Evolutionary conservation across 495 filamentous ascomycete species (phyloP), one percentile per base, ranked within the genome.

Genomic region (Penicillium soppii): DNA sequence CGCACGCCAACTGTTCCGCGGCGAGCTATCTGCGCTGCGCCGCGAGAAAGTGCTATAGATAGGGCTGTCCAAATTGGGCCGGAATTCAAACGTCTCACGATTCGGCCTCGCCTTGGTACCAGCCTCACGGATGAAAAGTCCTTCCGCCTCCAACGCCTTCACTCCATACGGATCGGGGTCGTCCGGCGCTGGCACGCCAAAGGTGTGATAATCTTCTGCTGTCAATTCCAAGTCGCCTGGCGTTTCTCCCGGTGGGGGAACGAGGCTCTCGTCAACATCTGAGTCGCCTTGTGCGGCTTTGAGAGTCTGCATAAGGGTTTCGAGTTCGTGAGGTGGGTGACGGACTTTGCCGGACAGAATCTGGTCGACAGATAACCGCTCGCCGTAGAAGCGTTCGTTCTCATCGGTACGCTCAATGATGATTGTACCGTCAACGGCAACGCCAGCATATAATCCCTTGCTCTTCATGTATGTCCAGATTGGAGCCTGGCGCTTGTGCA

Each of bases 141-240:
- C 91, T 57, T 87, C 85, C 57, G 87, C 84, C 67, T 94, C 87
- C 32, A 96, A 70, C 23, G 91, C 90, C 23, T 88, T 82, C 17
- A 96, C 88, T 16, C 91, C 91, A 61, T 86, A 96, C 12, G 91
- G 91, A 65, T 96, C 91, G 22, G 91, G 90, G 37, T 90, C 86
- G 33, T 81, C 77, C 3, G 72, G 65, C 36, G 85, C 84, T 3
- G 91, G 91, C 13, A 96, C 72, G 3, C 91, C 90, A 65, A 96
- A 96, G 6, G 70, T 58, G 10, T 47, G 2, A 61, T 26, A 4
- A 3, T 44, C 48, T 45, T 67, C 52, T 36, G 73, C 43, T 39
- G 78, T 73, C 12, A 92, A 68, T 7, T 85, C 79, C 16, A 84
- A 78, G 61, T 95, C 90, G 17, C 85, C 85, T 1, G 91, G 90